Percentiles rank a stretch among this genome's conserved stretches.
These are phyloP conservation scores for Lagenaria siceraria DNA, from an alignment of 306 rosid genomes.

Conservation along the genomic window DNA sequence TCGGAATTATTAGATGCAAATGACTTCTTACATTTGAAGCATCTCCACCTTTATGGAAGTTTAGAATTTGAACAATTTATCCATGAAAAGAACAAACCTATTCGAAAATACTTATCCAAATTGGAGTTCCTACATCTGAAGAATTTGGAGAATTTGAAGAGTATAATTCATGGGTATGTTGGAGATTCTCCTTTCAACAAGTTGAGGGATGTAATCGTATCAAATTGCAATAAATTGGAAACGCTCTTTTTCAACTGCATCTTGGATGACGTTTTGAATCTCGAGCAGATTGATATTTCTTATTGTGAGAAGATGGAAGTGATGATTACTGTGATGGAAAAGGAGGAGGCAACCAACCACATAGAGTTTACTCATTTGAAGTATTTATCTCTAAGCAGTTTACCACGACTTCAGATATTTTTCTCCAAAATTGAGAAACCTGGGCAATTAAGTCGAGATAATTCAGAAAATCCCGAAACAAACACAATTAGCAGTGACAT, in stretches of 20 bases:
- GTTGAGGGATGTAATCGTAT: background rate
- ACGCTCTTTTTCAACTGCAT: background rate
- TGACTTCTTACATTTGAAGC: background rate
- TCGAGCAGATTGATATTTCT: background rate
- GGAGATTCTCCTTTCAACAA: background rate
- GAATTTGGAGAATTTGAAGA: background rate
- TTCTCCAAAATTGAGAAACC: background rate
- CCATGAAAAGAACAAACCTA: background rate
- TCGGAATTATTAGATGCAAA: background rate
- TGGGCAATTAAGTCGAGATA: background rate
- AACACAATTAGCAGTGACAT: background rate
- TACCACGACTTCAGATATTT: background rate
- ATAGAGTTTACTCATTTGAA: background rate
- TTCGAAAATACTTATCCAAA: background rate
- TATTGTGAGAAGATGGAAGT: background rate
- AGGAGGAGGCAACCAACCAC: background rate
- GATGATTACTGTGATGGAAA: background rate
- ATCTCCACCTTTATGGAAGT: background rate
- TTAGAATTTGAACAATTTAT: background rate
- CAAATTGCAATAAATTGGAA: background rate
- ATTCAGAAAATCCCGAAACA: no score
- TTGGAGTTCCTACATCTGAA: background rate
- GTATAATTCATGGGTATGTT: background rate
- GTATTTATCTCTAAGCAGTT: rapidly evolving
- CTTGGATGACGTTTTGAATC: background rate